These are phyloP conservation scores for Fusarium sp. DNA, from an alignment of 2,329 filamentous ascomycete genomes.

Conservation along the genomic window DNA sequence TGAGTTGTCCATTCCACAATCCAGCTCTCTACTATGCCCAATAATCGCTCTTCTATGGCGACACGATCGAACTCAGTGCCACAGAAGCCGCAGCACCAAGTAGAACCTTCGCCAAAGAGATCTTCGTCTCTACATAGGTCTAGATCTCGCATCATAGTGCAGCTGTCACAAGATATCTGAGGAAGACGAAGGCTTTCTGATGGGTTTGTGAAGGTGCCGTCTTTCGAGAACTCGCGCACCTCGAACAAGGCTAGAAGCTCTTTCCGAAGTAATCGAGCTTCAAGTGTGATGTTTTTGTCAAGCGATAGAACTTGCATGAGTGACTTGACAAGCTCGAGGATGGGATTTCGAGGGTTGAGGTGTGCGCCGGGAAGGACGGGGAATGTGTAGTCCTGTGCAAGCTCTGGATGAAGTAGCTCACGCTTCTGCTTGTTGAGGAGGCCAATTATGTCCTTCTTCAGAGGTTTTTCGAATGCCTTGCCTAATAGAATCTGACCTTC, in stretches of 20 bases:
- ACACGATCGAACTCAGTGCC: conserved; percentile 79
- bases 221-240: conserved; percentile 89
- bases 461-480: conserved; percentile 85
- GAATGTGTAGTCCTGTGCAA: conserved; percentile 87
- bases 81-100: conserved; percentile 84
- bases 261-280: conserved; percentile 87
- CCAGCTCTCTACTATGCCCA: conserved; percentile 78
- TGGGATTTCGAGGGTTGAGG: conserved; percentile 66
- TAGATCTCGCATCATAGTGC: conserved; percentile 86
- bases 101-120: conserved; percentile 62
- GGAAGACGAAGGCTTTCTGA: conserved; percentile 76
- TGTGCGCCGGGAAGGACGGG: conserved; percentile 81
- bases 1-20: conserved; percentile 86
- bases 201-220: conserved; percentile 89
- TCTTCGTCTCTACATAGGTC: conserved; percentile 93
- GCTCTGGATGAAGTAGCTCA: conserved; percentile 87
- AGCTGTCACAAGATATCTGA: conserved; percentile 87
- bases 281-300: conserved; percentile 88
- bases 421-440: conserved; percentile 88
- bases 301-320: conserved; percentile 92
- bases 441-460: conserved; percentile 86
- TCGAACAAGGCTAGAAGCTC: conserved; percentile 92
- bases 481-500: conserved; percentile 75
- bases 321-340: conserved; percentile 89
- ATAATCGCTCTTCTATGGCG: conserved; percentile 82